Base-by-base conservation (phyloP, 2,329 filamentous ascomycete genomes). In the Truncatella angustata region DNA sequence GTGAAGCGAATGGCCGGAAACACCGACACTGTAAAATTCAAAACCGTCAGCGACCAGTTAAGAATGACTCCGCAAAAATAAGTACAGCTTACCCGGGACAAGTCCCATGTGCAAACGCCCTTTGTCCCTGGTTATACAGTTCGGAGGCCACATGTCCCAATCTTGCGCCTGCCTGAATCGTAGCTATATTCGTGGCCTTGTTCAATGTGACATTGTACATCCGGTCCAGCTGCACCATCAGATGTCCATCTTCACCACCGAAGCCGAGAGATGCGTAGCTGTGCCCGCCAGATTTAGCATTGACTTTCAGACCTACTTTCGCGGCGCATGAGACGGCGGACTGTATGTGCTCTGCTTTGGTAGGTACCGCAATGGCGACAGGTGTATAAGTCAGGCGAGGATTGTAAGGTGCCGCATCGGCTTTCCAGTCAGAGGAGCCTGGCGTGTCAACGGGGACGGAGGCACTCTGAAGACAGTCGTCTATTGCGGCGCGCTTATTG, bases 271-370 rank as follows among this genome's bases (percentile, higher is more conserved):
- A 73, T 18, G 72, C 74, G 58, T 78, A 79, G 4, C 73, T 76
- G 57, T 79, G 76, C n/a, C 76, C 76, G 30, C 76, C 76, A 32
- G 69, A 67, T 56, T 73, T 73, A 16, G 74, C 70, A 24, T 73
- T 73, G 2, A 78, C 74, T 59, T 74, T 75, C 49, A 74, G 63
- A 7, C 64, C 63, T 20, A 66, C 59, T 52, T 70, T 56, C n/a
- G 60, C 59, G 34, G 74, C 75, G 58, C 75, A 78, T 20, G 67
- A 58, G 11, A 79, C 69, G 7, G 74, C 72, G 52, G 68, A 67
- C 46, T 71, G 68, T 28, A 78, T 70, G 50, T 77, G 70, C 40
- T 72, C 68, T 39, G 63, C 62, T 11, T 70, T 74, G 5, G 62
- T 69, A 7, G 75, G 73, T 3, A 72, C 63, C 1, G 73, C 73